Percentiles rank a stretch among this genome's conserved stretches.
Conservation (phyloP, 2,329 filamentous ascomycete genomes). For the Grosmannia penicillata region DNA sequence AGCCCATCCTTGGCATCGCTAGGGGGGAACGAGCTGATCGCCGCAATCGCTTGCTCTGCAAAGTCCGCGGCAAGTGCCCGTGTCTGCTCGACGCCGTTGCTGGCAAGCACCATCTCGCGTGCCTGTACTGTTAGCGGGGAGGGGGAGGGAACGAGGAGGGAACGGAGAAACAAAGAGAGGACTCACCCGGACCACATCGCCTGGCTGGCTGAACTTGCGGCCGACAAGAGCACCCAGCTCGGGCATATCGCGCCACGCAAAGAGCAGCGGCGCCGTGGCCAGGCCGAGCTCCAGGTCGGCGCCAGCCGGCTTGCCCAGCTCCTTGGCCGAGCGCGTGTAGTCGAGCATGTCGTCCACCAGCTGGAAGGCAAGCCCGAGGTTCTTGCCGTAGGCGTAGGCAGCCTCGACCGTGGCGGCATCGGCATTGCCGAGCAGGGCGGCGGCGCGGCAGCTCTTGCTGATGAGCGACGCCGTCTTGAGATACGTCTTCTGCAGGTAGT, state of each 20-base stretch:
- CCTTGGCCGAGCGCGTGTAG: constrained; percentile 72
- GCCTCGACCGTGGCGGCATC: constrained; percentile 70
- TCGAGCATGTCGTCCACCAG: constrained; percentile 96
- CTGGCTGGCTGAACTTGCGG: constrained; percentile 70
- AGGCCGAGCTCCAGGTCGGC: constrained; percentile 87
- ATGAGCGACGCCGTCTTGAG: constrained; percentile 93
- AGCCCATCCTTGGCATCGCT: constrained; percentile 88
- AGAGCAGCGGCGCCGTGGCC: constrained; percentile 83
- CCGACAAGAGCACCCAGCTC: constrained; percentile 81
- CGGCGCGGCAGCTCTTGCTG: constrained; percentile 85
- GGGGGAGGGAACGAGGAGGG: background rate
- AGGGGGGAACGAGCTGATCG: constrained; percentile 77
- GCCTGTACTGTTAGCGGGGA: constrained; percentile 40
- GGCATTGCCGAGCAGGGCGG: constrained; percentile 70
- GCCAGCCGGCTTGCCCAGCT: constrained; percentile 87
- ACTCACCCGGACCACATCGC: constrained; percentile 72
- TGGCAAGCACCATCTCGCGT: constrained; percentile 66
- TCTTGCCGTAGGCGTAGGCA: constrained; percentile 84
- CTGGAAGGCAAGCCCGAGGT: constrained; percentile 89
- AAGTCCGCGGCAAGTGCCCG: constrained; percentile 83
- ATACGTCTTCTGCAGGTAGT: constrained; percentile 97
- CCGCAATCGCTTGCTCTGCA: constrained; percentile 69
- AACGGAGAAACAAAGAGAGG: background rate
- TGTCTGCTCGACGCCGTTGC: constrained; percentile 84
- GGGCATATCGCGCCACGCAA: constrained; percentile 83